phyloP scores from a whole-genome alignment of 441 rosid species.

The Sinapis alba region DNA sequence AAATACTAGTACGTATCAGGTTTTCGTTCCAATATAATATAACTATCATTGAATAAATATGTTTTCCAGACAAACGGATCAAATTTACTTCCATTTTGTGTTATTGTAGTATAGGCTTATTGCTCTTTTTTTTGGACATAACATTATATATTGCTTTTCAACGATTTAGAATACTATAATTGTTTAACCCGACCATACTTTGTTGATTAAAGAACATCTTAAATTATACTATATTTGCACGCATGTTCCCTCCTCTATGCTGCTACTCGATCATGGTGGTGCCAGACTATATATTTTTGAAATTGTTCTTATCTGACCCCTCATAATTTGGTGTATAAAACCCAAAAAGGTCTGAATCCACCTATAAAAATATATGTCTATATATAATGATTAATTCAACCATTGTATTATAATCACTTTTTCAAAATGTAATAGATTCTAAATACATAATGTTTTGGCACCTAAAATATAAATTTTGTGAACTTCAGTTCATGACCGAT shows the following conservation, averaged over 20 bases:
- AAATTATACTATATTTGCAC: not conserved
- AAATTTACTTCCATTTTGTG: not conserved
- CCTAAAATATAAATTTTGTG: too few relatives aligned
- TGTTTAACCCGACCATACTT: not conserved
- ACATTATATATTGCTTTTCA: constrained; percentile 6
- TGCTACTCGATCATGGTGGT: constrained; percentile 27
- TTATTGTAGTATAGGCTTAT: not conserved
- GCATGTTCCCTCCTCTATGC: constrained; percentile 34
- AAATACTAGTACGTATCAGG: not conserved
- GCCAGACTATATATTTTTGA: not conserved
- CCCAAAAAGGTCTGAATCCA: not conserved
- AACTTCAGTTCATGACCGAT: too few relatives aligned
- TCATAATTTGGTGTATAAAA: not conserved
- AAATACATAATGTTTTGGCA: too few relatives aligned
- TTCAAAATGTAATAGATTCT: not conserved
- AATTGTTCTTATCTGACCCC: not conserved
- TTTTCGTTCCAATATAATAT: not conserved
- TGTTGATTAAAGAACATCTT: not conserved
- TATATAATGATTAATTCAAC: too few relatives aligned
- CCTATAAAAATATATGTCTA: not conserved
- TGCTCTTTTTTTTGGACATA: not conserved
- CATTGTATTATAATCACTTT: too few relatives aligned
- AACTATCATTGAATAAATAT: not conserved
- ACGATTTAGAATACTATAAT: not conserved
- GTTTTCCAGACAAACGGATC: not conserved